Conservation (phyloP, 768 basidiomycete species). For the Gymnopilus junonius region DNA sequence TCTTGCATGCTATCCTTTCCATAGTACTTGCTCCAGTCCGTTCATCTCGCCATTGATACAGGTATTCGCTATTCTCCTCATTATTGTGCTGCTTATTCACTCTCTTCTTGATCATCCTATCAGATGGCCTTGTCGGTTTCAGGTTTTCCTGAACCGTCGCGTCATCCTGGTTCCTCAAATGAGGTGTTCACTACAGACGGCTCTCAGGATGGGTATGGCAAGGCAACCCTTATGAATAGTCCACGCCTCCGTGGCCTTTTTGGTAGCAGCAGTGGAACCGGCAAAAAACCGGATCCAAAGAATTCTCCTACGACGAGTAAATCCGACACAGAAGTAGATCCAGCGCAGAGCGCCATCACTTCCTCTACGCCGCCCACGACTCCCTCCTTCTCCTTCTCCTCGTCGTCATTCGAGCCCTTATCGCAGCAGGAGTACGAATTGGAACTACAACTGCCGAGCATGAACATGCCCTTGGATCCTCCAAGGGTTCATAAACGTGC, state of each 20-base stretch:
- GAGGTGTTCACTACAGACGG: conserved; percentile 18
- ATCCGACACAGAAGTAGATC: conserved; percentile 17
- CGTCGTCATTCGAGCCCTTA: conserved; percentile 21
- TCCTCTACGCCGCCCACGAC: conserved; percentile 19
- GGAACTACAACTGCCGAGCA: conserved; percentile 22
- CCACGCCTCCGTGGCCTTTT: conserved; percentile 32
- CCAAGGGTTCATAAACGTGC: conserved; percentile 21
- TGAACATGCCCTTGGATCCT: conserved; percentile 11
- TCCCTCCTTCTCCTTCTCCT: conserved; percentile 15
- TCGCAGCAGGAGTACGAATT: conserved; percentile 28
- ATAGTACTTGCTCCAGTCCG: not conserved
- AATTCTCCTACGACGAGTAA: conserved; percentile 21
- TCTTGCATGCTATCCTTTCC: not conserved
- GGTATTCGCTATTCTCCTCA: not conserved
- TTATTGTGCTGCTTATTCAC: not conserved
- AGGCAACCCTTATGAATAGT: conserved; percentile 19
- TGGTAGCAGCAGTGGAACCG: conserved; percentile 12
- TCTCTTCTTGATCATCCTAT: not conserved
- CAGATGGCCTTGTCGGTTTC: conserved; percentile 40
- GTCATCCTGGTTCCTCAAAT: conserved; percentile 21
- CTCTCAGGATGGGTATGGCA: conserved; percentile 13
- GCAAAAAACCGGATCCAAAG: conserved; percentile 24
- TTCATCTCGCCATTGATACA: not conserved
- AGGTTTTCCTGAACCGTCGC: conserved; percentile 38
- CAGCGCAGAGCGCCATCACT: conserved; percentile 7